A percentile compares a stretch with the other conserved stretches of the same genome.
Conservation (phyloP, 1,284 basidiomycete genomes). For the Sphaerobolus stellatus region DNA sequence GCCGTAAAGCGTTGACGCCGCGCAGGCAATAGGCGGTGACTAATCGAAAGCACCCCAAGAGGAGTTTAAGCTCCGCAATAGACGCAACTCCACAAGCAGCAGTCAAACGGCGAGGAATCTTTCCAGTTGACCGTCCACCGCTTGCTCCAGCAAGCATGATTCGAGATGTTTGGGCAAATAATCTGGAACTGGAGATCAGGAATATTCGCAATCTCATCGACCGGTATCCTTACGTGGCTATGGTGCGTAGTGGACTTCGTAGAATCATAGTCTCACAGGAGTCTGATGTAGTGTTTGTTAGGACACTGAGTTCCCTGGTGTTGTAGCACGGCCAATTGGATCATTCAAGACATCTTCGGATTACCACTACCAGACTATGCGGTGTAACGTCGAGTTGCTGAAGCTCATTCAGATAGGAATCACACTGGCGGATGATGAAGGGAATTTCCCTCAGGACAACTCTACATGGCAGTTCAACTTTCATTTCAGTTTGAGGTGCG, state of each 20-base stretch:
- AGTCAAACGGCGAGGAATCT: no score
- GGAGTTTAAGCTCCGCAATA: no score
- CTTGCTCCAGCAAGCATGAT: no score
- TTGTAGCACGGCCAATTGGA: slow-evolving; percentile 96
- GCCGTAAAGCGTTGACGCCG: no score
- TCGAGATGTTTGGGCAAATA: slow-evolving; percentile 93
- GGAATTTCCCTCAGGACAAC: slow-evolving; percentile 83
- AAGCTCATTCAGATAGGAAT: slow-evolving; percentile 98
- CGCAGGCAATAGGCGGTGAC: no score
- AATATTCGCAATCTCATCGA: slow-evolving; percentile 86
- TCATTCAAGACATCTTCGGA: slow-evolving; percentile 96
- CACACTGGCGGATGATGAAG: slow-evolving; percentile 91
- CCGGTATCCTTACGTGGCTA: slow-evolving; percentile 91
- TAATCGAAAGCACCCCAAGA: no score
- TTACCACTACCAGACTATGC: slow-evolving; percentile 99
- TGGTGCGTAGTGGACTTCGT: slow-evolving; percentile 57
- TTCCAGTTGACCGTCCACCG: no score
- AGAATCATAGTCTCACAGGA: neutral
- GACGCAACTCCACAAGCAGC: no score
- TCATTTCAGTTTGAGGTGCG: slow-evolving; percentile 86
- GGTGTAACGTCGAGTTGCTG: slow-evolving; percentile 97
- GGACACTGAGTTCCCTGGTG: slow-evolving; percentile 99
- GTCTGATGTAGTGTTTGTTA: slow-evolving; percentile 32
- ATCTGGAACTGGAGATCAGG: slow-evolving; percentile 90
- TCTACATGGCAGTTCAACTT: slow-evolving; percentile 99